Base-by-base conservation (phyloP, 108 stramenopile species). In the Nitzschia sp. region DNA sequence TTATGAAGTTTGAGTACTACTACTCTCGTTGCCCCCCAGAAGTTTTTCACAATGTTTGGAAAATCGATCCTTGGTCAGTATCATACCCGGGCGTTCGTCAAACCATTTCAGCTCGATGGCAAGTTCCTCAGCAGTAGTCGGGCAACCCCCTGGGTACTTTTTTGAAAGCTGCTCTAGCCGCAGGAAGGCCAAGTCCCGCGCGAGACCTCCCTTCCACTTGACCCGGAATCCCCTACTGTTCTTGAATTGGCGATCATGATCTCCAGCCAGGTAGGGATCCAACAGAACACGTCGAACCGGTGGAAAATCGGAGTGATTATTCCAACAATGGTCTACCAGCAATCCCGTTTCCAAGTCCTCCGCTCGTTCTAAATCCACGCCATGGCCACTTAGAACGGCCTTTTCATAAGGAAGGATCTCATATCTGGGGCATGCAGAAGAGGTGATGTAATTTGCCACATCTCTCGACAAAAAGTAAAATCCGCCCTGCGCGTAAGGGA, bases 381-480 rank as follows among this genome's bases (percentile, higher is more conserved):
- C 38, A 42, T 42, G 38, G 15, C 38, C 38, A 11, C 8, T 42
- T 15, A 42, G 38, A 2, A 26, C 54, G 23, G 21, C 23, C 1
- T 15, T 25, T 15, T 19, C n/a, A 2, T 26, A 15, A 54, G 23
- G 24, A 2, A 21, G 15, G 15, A 54, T 54, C 2, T 54, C 24
- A n/a, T 45, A 21, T 33, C 61, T 48, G 19, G 55, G 42, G 30
- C 61, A 72, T 11, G 26, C 71, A 18, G 29, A 28, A 26, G 60
- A 57, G 1, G 53, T 33, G 11, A 74, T 66, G 27, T 51, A 57
- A 35, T 57, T 34, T 29, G 64, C 72, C 9, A 74, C 25, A 9
- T 65, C 65, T 32, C 23, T 11, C 19, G 72, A 66, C 54, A 74
- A 23, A 29, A 66, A 74, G 46, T 74, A 74, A 21, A 66, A 66